Conservation (phyloP, 140 eudicot genomes). For the Bidens hawaiensis region DNA sequence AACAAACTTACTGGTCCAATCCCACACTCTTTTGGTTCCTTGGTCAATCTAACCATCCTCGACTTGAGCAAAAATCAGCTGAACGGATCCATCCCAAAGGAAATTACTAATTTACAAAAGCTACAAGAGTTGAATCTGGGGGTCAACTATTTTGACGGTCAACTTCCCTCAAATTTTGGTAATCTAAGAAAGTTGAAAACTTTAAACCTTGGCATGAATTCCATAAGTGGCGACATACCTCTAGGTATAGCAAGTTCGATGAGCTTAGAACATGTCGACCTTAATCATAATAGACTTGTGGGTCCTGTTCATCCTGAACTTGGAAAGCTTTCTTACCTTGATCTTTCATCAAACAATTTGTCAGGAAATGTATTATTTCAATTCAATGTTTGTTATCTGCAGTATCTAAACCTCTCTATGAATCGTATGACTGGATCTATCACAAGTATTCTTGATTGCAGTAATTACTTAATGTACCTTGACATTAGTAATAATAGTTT, state of each 20-base stretch:
- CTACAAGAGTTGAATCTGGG: neutral
- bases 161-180: neutral
- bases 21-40: neutral
- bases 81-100: constrained; percentile 10
- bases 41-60: neutral
- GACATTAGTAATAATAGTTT: neutral
- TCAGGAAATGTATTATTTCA: neutral
- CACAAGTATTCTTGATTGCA: neutral
- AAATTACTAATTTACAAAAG: neutral
- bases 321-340: neutral
- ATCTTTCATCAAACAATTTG: neutral
- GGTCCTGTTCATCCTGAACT: neutral
- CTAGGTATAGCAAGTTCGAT: neutral
- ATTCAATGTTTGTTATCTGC: neutral
- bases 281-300: neutral
- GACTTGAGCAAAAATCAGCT: constrained; percentile 12
- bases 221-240: constrained; percentile 1
- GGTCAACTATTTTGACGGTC: constrained; percentile 2
- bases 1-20: neutral
- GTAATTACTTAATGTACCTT: neutral
- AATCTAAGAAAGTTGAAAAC: neutral
- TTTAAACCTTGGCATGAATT: neutral
- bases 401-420: constrained; percentile 5
- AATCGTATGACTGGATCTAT: neutral
- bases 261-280: neutral